Evolutionary conservation across 1,284 basidiomycete species (phyloP), one percentile per base, ranked within the genome.

Genomic region (Vanrija humicola): DNA sequence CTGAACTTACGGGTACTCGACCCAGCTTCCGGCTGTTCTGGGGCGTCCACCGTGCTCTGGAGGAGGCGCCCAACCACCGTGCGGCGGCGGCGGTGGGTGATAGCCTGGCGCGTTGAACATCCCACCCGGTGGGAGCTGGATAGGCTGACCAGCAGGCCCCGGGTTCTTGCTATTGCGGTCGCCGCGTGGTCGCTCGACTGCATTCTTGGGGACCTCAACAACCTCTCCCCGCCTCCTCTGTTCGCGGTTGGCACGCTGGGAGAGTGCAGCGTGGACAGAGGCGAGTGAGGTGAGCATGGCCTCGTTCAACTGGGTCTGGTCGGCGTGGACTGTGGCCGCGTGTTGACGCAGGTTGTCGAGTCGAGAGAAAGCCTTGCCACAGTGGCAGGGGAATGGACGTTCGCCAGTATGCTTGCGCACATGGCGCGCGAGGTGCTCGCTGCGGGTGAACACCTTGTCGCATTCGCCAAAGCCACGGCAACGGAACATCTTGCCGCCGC

Each of bases 351-450:
- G 83, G 72, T 98, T 98, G 79, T 98, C 94, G 69, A 97, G 86
- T 23, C 94, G 86, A 16, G 91, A 95, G 72, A 98, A 97, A 58
- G 94, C 87, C 74, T 96, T 95, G 26, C 86, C 84, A 79, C 94
- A 98, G 71, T 97, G 93, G 73, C 94, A 98, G 46, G 85, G 84
- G 77, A 97, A 97, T 5, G 94, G 94, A 6, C 92, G 84, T 73
- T 97, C 94, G 58, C 94, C 94, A 16, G 94, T 97, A 75, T 97
- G 94, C 82, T 97, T 97, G 64, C 92, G 82, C 69, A 97, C 90
- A 80, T 98, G 94, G 65, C 94, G 83, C 56, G 94, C 93, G 5
- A 98, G 81, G 78, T 97, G 94, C 77, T 97, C 94, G 74, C 88
- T 90, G 73, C 94, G 82, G 53, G 88, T 90, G 75, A 98, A 97